These are phyloP conservation scores for Verticillium dahliae DNA, from an alignment of 2,329 filamentous ascomycete species.

Conservation along the genomic window DNA sequence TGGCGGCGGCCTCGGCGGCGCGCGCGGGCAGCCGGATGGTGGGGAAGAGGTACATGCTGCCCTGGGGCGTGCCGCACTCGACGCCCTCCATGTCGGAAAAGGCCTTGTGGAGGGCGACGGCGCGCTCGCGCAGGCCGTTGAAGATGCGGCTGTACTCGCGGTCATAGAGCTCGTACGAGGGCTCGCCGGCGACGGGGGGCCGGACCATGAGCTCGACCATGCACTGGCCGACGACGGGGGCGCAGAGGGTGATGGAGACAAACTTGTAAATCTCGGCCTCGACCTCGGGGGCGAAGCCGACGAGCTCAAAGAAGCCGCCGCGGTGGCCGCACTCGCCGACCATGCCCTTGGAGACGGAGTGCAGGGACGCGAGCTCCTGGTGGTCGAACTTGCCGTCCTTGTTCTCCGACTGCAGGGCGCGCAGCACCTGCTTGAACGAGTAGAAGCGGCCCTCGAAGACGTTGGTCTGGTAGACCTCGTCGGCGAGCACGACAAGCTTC, in stretches of 20 bases:
- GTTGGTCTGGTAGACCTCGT: slow-evolving; percentile 99
- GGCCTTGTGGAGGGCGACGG: slow-evolving; percentile 78
- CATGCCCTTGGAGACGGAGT: slow-evolving; percentile 97
- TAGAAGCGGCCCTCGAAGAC: slow-evolving; percentile 91
- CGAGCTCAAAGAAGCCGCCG: slow-evolving; percentile 94
- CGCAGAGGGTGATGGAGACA: slow-evolving; percentile 92
- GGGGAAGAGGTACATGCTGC: slow-evolving; percentile 98
- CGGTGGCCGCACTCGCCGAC: slow-evolving; percentile 97
- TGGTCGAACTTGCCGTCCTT: slow-evolving; percentile 68
- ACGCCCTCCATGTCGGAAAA: slow-evolving; percentile 96
- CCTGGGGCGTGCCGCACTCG: slow-evolving; percentile 81
- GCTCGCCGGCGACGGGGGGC: slow-evolving; percentile 76
- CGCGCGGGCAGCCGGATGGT: slow-evolving; percentile 75
- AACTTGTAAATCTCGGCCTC: slow-evolving; percentile 97
- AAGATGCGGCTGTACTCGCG: slow-evolving; percentile 81
- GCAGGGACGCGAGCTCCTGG: slow-evolving; percentile 84
- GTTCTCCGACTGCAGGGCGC: slow-evolving; percentile 68
- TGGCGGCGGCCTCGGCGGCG: slow-evolving; percentile 67
- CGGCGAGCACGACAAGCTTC: slow-evolving; percentile 82
- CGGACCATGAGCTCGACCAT: slow-evolving; percentile 98
- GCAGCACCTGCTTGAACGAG: slow-evolving; percentile 87
- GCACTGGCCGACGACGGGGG: slow-evolving; percentile 92
- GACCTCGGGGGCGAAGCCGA: slow-evolving; percentile 80
- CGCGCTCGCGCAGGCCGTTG: slow-evolving; percentile 70
- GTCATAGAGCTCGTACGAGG: slow-evolving; percentile 77